phyloP scores from a whole-genome alignment of 306 rosid species.

The Cicer cuneatum region DNA sequence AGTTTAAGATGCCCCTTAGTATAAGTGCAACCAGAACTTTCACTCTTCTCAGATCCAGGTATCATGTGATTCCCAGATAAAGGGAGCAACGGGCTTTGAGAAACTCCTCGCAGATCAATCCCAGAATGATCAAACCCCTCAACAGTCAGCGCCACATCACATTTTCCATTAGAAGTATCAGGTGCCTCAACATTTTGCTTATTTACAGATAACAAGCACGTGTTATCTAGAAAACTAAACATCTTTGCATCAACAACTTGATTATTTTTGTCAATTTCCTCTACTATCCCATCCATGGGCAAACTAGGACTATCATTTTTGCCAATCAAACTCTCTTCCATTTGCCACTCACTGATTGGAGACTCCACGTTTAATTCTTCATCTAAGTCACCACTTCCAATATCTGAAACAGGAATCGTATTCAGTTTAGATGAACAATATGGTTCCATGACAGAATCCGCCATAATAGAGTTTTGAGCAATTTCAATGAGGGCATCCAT shows the following conservation, averaged over 20 bases:
- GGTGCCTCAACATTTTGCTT: constrained; percentile 42
- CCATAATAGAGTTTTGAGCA: constrained; percentile 84
- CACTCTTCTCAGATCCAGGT: constrained; percentile 44
- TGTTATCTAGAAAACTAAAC: constrained; percentile 46
- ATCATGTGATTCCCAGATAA: constrained; percentile 33
- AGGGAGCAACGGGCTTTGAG: constrained; percentile 43
- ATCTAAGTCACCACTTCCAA: constrained; percentile 46
- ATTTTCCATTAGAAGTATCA: constrained; percentile 43
- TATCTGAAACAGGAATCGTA: constrained; percentile 39
- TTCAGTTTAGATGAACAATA: constrained; percentile 43
- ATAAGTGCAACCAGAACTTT: constrained; percentile 36
- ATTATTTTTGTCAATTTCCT: constrained; percentile 47
- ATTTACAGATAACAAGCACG: constrained; percentile 40
- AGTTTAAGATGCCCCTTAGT: constrained; percentile 41
- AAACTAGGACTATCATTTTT: constrained; percentile 47
- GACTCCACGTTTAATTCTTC: constrained; percentile 47
- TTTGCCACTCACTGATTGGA: constrained; percentile 45
- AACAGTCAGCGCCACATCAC: constrained; percentile 39
- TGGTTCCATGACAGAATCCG: constrained; percentile 55
- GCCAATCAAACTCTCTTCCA: constrained; percentile 51
- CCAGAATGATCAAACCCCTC: constrained; percentile 50
- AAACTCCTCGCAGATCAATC: constrained; percentile 49
- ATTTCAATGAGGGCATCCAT: constrained; percentile 91
- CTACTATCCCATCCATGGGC: constrained; percentile 48
- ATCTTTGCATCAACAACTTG: constrained; percentile 49